These are phyloP conservation scores for Hygrocybe coccinea DNA, from an alignment of 768 basidiomycete species.

Conservation along the genomic window DNA sequence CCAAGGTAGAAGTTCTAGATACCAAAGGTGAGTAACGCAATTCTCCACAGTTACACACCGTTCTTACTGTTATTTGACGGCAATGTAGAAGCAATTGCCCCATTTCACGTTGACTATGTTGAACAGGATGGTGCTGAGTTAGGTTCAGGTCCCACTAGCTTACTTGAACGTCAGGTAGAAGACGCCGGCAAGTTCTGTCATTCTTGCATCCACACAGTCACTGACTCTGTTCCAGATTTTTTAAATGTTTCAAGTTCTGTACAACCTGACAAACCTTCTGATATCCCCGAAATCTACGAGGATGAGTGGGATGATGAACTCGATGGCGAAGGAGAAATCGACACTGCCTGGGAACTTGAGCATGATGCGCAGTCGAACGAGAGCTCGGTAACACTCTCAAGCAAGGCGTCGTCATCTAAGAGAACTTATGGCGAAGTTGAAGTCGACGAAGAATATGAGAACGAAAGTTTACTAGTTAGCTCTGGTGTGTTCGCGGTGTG, in stretches of 20 bases:
- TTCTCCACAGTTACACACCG: too few relatives aligned
- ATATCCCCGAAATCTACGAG: constrained; percentile 18
- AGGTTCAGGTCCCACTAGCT: constrained; percentile 20
- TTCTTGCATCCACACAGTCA: neutral
- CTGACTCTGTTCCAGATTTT: neutral
- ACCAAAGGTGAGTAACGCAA: too few relatives aligned
- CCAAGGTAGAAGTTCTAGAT: too few relatives aligned
- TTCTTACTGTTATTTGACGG: neutral
- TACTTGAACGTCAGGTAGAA: constrained; percentile 11
- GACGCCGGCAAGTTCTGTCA: constrained; percentile 2
- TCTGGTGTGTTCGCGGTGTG: constrained; percentile 52
- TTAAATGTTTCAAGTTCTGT: constrained; percentile 7
- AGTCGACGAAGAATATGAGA: constrained; percentile 29
- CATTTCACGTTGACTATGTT: constrained; percentile 2
- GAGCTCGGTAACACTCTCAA: constrained; percentile 54
- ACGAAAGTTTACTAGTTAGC: constrained; percentile 31
- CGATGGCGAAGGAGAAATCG: constrained; percentile 45
- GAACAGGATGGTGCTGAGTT: constrained; percentile 18
- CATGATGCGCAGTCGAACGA: constrained; percentile 44
- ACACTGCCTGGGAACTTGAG: constrained; percentile 42
- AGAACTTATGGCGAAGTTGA: constrained; percentile 47
- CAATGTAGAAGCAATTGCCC: neutral
- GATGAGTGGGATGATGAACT: constrained; percentile 38
- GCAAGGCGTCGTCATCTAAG: constrained; percentile 48
- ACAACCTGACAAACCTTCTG: constrained; percentile 11